Conservation (phyloP, 495 filamentous ascomycete species). For the Sphaerosporella brunnea region DNA sequence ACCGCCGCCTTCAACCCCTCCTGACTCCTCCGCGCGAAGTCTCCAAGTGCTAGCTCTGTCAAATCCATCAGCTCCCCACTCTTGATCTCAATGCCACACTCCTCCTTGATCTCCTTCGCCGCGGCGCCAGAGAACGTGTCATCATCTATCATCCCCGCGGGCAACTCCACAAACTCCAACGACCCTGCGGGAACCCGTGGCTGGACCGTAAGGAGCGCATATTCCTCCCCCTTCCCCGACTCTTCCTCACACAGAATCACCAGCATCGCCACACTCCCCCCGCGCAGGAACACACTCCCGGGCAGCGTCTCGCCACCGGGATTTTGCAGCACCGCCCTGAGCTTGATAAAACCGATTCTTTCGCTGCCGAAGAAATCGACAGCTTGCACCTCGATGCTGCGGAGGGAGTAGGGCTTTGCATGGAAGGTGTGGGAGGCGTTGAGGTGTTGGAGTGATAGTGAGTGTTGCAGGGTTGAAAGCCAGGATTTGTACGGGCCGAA, state of each 20-base stretch:
- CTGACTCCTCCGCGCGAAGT: slow-evolving; percentile 10
- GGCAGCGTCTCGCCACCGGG: slow-evolving; percentile 46
- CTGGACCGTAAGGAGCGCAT: slow-evolving; percentile 64
- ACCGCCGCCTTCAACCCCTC: slow-evolving; percentile 29
- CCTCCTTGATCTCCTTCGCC: slow-evolving; percentile 67
- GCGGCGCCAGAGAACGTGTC: slow-evolving; percentile 61
- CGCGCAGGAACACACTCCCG: slow-evolving; percentile 61
- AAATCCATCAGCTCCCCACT: slow-evolving; percentile 46
- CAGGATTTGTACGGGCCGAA: slow-evolving; percentile 61
- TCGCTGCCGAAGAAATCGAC: slow-evolving; percentile 51
- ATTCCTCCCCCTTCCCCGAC: slow-evolving; percentile 38
- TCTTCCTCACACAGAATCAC: slow-evolving; percentile 61
- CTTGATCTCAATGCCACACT: slow-evolving; percentile 45
- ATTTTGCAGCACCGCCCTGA: slow-evolving; percentile 50
- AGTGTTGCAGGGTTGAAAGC: slow-evolving; percentile 48
- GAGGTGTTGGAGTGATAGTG: slow-evolving; percentile 45
- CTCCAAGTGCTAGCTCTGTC: slow-evolving; percentile 39
- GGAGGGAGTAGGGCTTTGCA: slow-evolving; percentile 48
- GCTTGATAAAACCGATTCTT: slow-evolving; percentile 61
- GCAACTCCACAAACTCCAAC: slow-evolving; percentile 59
- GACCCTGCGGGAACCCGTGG: slow-evolving; percentile 65
- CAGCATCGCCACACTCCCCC: slow-evolving; percentile 67
- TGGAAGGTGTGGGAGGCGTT: slow-evolving; percentile 51
- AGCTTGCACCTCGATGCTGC: slow-evolving; percentile 51
- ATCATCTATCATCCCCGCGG: slow-evolving; percentile 80